Evolutionary conservation across 202 grass and related monocot genomes (phyloP).

Genomic region (Carex arenaria): DNA sequence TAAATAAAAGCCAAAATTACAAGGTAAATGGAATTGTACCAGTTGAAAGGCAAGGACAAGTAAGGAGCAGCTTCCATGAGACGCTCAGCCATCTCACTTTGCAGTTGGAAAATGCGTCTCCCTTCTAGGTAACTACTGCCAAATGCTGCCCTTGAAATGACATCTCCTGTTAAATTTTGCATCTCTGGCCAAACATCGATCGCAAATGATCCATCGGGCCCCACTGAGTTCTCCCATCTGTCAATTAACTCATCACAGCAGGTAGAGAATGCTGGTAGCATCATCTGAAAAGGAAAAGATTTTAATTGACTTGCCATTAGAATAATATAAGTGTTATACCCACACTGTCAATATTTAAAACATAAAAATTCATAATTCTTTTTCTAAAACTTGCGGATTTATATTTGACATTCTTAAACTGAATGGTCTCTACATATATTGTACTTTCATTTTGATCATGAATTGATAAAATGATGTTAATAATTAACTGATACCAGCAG

Average conservation of each 20-base stretch:
- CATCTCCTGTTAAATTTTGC: slow-evolving; percentile 53
- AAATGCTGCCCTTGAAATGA: slow-evolving; percentile 69
- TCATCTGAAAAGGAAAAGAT: slow-evolving; percentile 31
- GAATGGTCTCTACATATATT: neutral
- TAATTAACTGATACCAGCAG: too few species aligned
- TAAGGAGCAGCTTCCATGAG: slow-evolving; percentile 25
- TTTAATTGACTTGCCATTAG: neutral
- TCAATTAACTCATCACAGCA: slow-evolving; percentile 51
- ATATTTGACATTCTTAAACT: neutral
- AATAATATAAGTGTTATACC: neutral
- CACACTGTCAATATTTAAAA: neutral
- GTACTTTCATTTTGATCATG: neutral
- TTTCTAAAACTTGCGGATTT: neutral
- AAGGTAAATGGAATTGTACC: slow-evolving; percentile 24
- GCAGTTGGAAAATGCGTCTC: slow-evolving; percentile 63
- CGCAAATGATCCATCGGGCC: slow-evolving; percentile 33
- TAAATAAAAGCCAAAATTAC: neutral
- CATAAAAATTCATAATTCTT: neutral
- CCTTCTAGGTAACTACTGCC: slow-evolving; percentile 72
- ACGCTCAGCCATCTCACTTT: slow-evolving; percentile 41
- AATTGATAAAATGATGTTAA: neutral
- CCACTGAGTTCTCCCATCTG: slow-evolving; percentile 39
- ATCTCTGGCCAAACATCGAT: slow-evolving; percentile 57
- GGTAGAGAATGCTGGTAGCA: slow-evolving; percentile 66
- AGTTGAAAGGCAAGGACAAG: slow-evolving; percentile 38